Conservation (phyloP, 2,329 filamentous ascomycete genomes). For the Cercospora zeae-maydis region DNA sequence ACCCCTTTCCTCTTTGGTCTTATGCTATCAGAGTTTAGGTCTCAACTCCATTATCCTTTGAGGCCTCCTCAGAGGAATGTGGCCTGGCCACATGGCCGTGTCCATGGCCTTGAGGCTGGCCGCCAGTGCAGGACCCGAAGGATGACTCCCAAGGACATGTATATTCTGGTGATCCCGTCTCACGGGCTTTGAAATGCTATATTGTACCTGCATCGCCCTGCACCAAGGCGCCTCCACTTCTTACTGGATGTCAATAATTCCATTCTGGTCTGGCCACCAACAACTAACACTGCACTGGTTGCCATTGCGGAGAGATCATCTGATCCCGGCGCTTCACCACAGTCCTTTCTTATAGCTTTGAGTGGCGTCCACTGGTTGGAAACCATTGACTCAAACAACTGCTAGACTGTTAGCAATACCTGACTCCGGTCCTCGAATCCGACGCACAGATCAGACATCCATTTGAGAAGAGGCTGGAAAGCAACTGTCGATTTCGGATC, state of each 20-base stretch:
- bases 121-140: conserved; percentile 9
- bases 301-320: conserved; percentile 8
- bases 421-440: background rate
- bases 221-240: conserved; percentile 7
- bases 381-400: background rate
- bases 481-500: background rate
- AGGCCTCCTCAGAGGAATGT: conserved; percentile 8
- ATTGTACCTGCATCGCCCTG: conserved; percentile 22
- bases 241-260: background rate
- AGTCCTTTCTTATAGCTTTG: background rate
- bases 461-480: no score
- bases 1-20: conserved; percentile 16
- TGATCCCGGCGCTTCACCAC: conserved; percentile 2
- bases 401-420: background rate
- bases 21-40: conserved; percentile 8
- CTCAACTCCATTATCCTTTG: conserved; percentile 8
- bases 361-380: background rate
- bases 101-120: conserved; percentile 4
- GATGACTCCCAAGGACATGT: conserved; percentile 5
- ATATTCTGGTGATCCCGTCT: conserved; percentile 10
- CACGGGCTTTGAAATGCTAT: conserved; percentile 10
- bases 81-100: conserved; percentile 9
- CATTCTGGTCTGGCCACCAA: conserved; percentile 7
- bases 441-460: background rate
- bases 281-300: conserved; percentile 16